Conservation (phyloP, 2,329 filamentous ascomycete species). For the Sordariomycetes sp. region DNA sequence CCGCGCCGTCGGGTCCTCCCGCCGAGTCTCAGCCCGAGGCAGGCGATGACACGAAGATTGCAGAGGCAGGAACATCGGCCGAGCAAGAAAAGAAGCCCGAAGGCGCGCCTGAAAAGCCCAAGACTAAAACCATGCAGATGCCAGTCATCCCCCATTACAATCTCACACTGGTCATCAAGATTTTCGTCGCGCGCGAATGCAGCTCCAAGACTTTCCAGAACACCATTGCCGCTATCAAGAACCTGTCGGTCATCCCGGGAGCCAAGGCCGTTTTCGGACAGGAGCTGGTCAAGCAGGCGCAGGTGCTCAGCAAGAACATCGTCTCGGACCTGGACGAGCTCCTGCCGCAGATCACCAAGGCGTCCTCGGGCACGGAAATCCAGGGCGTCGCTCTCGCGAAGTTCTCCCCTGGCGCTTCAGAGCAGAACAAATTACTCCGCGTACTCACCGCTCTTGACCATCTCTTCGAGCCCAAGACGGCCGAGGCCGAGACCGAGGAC, state of each 20-base stretch:
- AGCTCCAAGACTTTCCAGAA: constrained; percentile 97
- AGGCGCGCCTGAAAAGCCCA: constrained; percentile 26
- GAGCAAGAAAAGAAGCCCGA: constrained; percentile 20
- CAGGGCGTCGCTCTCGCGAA: constrained; percentile 89
- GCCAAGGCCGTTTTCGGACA: constrained; percentile 86
- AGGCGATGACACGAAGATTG: constrained; percentile 11
- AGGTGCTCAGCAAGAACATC: constrained; percentile 72
- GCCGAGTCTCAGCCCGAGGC: not conserved
- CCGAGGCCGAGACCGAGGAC: constrained; percentile 33
- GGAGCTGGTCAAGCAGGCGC: constrained; percentile 80
- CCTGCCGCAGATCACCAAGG: constrained; percentile 73
- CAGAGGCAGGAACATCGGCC: constrained; percentile 10
- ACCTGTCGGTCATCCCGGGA: constrained; percentile 82
- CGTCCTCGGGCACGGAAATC: constrained; percentile 82
- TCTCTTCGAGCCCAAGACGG: constrained; percentile 72
- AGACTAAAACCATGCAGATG: constrained; percentile 52
- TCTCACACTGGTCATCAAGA: constrained; percentile 86
- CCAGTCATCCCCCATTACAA: constrained; percentile 83
- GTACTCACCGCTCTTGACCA: constrained; percentile 92
- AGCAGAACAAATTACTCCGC: constrained; percentile 89
- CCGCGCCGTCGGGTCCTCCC: constrained; percentile 15
- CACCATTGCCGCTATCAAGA: constrained; percentile 96
- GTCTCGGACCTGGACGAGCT: constrained; percentile 74
- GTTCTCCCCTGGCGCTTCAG: constrained; percentile 90
- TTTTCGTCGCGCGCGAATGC: constrained; percentile 90